Evolutionary conservation across 495 filamentous ascomycete species (phyloP).

Genomic region (Jackrogersella multiformis): DNA sequence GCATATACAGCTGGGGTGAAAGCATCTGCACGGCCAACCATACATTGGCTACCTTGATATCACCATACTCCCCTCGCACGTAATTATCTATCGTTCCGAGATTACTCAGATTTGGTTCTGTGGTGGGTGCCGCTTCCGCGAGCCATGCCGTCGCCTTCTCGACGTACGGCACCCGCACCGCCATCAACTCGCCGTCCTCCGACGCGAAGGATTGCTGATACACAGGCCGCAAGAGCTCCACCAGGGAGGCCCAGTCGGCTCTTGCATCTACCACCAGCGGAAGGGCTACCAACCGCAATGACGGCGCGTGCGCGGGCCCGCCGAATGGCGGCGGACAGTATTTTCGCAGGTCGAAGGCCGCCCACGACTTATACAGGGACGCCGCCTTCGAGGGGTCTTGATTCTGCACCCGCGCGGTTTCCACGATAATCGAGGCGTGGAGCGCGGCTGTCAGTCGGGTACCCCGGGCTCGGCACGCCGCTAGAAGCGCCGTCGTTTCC

Average conservation of each 20-base stretch:
- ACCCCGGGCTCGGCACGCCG: background rate
- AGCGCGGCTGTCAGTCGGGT: constrained; percentile 12
- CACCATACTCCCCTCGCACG: background rate
- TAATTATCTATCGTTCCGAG: constrained; percentile 8
- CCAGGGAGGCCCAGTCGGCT: background rate
- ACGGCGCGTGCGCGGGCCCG: background rate
- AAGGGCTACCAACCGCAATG: constrained; percentile 9
- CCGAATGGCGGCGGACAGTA: constrained; percentile 4
- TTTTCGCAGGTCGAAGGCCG: constrained; percentile 18
- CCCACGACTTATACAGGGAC: constrained; percentile 17
- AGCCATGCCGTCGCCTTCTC: constrained; percentile 17
- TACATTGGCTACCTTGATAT: background rate
- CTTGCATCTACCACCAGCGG: constrained; percentile 6
- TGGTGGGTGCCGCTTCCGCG: constrained; percentile 1
- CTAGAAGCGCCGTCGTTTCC: background rate
- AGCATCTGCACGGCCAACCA: constrained; percentile 16
- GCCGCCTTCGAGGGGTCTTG: background rate
- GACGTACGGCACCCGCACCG: constrained; percentile 14
- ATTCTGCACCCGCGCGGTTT: background rate
- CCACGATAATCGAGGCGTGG: constrained; percentile 3
- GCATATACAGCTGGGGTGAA: constrained; percentile 17
- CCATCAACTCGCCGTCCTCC: background rate
- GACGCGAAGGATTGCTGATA: constrained; percentile 13
- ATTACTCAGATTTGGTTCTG: constrained; percentile 20
- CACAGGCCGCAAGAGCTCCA: background rate